Conservation (phyloP, 176 grass and related monocot species). For the Ensete ventricosum region DNA sequence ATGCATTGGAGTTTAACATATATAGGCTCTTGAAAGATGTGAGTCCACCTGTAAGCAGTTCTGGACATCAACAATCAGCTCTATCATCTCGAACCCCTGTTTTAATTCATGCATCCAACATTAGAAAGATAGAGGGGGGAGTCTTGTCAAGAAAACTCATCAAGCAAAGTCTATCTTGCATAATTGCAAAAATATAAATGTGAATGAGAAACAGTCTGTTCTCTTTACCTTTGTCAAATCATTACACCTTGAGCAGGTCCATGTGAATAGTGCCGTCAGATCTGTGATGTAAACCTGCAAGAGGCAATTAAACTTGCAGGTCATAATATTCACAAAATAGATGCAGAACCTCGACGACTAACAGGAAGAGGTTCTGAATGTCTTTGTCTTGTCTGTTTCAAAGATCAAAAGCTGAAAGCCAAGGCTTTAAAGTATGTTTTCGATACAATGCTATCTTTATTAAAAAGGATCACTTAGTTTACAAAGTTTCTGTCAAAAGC, state of each 20-base stretch:
- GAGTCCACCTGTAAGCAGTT: conserved; percentile 71
- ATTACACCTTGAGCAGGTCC: conserved; percentile 79
- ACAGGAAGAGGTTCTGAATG: background rate
- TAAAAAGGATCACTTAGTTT: no score
- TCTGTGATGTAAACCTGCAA: conserved; percentile 89
- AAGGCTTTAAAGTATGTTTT: no score
- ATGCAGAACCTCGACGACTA: background rate
- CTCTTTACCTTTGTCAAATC: conserved; percentile 52
- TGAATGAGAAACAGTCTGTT: background rate
- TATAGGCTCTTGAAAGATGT: background rate
- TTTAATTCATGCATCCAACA: conserved; percentile 6
- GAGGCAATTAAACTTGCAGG: background rate
- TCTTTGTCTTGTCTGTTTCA: no score
- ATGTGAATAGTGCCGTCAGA: conserved; percentile 74
- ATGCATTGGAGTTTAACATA: background rate
- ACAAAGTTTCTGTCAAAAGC: no score
- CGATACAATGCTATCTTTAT: no score
- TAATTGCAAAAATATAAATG: background rate
- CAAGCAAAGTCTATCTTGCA: background rate
- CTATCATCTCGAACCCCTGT: conserved; percentile 79
- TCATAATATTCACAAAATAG: background rate
- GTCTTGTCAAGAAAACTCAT: background rate
- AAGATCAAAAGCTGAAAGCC: no score
- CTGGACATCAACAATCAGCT: conserved; percentile 74
- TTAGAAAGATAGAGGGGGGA: conserved; percentile 3